These are phyloP conservation scores for Pyrrhoderma lamaoense DNA, from an alignment of 1,284 basidiomycete genomes.

Conservation along the genomic window DNA sequence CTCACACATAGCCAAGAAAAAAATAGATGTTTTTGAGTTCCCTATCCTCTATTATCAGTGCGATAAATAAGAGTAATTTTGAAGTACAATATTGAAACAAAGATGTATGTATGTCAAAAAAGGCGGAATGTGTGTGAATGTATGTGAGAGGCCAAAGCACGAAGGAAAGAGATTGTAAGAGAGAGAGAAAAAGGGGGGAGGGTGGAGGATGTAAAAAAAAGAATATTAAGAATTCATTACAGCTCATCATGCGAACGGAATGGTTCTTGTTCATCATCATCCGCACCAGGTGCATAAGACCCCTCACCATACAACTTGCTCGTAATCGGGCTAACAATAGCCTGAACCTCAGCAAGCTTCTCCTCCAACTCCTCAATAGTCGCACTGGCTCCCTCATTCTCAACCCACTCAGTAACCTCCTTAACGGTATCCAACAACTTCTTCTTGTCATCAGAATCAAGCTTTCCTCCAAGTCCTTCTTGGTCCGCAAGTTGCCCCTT, in stretches of 20 bases:
- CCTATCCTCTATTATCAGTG: constrained; percentile 2
- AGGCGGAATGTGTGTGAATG: no score
- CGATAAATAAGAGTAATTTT: constrained; percentile 1
- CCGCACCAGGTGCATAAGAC: constrained; percentile 26
- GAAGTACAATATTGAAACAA: background rate
- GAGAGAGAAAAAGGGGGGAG: no score
- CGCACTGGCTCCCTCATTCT: constrained; percentile 71
- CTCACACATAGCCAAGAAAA: no score
- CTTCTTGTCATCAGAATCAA: constrained; percentile 86
- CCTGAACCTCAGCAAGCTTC: constrained; percentile 75
- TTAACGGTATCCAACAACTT: constrained; percentile 76
- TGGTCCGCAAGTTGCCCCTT: constrained; percentile 83
- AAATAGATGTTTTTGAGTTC: no score
- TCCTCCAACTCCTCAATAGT: constrained; percentile 87
- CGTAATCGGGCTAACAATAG: constrained; percentile 67
- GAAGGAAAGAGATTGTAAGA: no score
- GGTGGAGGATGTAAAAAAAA: no score
- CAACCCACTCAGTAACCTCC: constrained; percentile 89
- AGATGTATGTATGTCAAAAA: no score
- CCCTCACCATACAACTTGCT: constrained; percentile 65
- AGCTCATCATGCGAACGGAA: constrained; percentile 63
- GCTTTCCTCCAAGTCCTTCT: constrained; percentile 87
- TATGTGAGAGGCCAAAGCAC: no score
- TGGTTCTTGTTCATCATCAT: constrained; percentile 51
- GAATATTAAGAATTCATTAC: constrained; percentile 25